phyloP scores from a whole-genome alignment of 148 eudicot species.

The Fallopia convolvulus region DNA sequence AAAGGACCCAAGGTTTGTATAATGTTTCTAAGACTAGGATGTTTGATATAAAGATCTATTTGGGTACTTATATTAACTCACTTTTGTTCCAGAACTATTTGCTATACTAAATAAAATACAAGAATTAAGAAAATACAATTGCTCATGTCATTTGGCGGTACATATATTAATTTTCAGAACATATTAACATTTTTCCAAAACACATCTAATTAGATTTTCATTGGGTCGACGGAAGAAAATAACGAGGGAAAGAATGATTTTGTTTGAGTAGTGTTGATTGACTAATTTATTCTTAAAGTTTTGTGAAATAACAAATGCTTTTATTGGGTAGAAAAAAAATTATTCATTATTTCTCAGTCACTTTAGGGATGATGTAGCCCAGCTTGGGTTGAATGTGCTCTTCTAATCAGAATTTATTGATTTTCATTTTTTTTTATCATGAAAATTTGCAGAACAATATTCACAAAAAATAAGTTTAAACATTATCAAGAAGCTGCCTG shows the following conservation, averaged over 20 bases:
- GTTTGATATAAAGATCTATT: background rate
- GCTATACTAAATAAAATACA: background rate
- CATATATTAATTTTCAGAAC: background rate
- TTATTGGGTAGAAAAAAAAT: background rate
- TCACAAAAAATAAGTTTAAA: background rate
- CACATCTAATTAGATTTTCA: background rate
- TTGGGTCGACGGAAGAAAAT: background rate
- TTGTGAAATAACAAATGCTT: background rate
- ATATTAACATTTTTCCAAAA: background rate
- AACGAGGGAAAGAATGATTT: background rate
- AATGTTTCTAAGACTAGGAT: background rate
- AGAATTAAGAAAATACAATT: background rate
- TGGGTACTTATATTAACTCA: background rate
- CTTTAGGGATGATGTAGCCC: background rate
- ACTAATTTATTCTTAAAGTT: background rate
- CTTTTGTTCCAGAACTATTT: background rate
- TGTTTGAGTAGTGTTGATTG: background rate
- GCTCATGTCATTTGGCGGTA: background rate
- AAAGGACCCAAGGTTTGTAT: conserved; percentile 80
- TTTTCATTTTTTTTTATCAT: background rate
- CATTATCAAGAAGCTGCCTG: background rate
- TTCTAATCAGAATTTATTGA: background rate
- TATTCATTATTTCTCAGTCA: background rate
- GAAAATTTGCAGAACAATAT: background rate
- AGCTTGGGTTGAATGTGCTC: background rate